Conservation (phyloP, 1,284 basidiomycete species). For the Singerocomus inundabilis region DNA sequence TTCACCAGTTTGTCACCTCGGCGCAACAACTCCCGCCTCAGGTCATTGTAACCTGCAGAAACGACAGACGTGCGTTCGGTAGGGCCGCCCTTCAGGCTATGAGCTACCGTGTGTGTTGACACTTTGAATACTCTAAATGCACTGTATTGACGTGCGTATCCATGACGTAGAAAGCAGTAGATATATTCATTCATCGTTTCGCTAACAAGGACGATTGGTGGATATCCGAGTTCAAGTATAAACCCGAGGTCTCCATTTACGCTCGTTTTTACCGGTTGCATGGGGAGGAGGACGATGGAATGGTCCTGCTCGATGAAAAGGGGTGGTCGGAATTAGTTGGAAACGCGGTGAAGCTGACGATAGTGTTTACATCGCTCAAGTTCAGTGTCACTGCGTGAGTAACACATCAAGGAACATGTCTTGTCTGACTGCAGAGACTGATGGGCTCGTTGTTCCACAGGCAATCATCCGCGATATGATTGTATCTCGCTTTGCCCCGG, state of each 20-base stretch:
- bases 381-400: slow-evolving; percentile 35
- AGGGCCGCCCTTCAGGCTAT: slow-evolving; percentile 31
- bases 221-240: slow-evolving; percentile 35
- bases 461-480: slow-evolving; percentile 29
- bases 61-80: slow-evolving; percentile 31
- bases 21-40: slow-evolving; percentile 32
- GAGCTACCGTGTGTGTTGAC: slow-evolving; percentile 31
- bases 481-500: background rate
- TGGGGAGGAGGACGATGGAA: slow-evolving; percentile 33
- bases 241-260: slow-evolving; percentile 34
- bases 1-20: slow-evolving; percentile 31
- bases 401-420: background rate
- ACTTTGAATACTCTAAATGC: background rate
- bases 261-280: slow-evolving; percentile 34
- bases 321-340: slow-evolving; percentile 34
- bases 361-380: slow-evolving; percentile 35
- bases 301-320: slow-evolving; percentile 32
- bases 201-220: slow-evolving; percentile 36
- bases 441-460: slow-evolving; percentile 12
- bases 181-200: slow-evolving; percentile 34
- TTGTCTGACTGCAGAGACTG: slow-evolving; percentile 9
- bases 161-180: slow-evolving; percentile 25
- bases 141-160: slow-evolving; percentile 10
- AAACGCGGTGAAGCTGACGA: slow-evolving; percentile 32
- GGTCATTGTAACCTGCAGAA: slow-evolving; percentile 33